Percentiles rank a stretch among this genome's conserved stretches.
These are phyloP conservation scores for Colletotrichum lupini DNA, from an alignment of 2,329 filamentous ascomycete genomes.

Conservation along the genomic window DNA sequence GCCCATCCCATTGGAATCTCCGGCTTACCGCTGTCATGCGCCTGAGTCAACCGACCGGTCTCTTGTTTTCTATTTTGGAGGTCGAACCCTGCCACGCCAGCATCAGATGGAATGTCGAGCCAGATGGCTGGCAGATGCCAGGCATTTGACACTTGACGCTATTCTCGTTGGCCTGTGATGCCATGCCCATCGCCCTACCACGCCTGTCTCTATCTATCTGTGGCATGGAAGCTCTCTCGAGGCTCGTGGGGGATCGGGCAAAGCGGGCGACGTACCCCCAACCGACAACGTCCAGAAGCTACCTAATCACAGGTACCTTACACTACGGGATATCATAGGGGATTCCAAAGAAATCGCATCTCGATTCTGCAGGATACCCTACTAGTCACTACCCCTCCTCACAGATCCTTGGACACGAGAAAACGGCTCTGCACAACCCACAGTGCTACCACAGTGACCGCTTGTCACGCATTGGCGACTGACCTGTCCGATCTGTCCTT, in stretches of 20 bases:
- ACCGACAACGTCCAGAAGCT: neutral
- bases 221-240: neutral
- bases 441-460: neutral
- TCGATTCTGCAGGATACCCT: neutral
- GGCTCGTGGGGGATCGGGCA: conserved; percentile 2
- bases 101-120: conserved; percentile 22
- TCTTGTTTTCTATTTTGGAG: conserved; percentile 15
- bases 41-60: conserved; percentile 26
- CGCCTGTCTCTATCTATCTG: too few relatives aligned
- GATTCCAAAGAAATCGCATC: neutral
- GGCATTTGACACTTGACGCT: neutral
- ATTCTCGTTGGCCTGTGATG: neutral
- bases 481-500: neutral
- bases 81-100: neutral
- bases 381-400: neutral
- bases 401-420: neutral
- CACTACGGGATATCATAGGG: too few relatives aligned
- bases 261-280: neutral
- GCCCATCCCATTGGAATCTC: conserved; percentile 17
- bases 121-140: conserved; percentile 1
- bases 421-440: neutral
- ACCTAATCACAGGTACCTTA: neutral
- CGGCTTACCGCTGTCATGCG: conserved; percentile 27
- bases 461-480: neutral
- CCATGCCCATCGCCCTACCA: neutral